A percentile compares a stretch with the other conserved stretches of the same genome.
Evolutionary conservation across 2,329 filamentous ascomycete genomes (phyloP).

Genomic region (Diaporthe helianthi): DNA sequence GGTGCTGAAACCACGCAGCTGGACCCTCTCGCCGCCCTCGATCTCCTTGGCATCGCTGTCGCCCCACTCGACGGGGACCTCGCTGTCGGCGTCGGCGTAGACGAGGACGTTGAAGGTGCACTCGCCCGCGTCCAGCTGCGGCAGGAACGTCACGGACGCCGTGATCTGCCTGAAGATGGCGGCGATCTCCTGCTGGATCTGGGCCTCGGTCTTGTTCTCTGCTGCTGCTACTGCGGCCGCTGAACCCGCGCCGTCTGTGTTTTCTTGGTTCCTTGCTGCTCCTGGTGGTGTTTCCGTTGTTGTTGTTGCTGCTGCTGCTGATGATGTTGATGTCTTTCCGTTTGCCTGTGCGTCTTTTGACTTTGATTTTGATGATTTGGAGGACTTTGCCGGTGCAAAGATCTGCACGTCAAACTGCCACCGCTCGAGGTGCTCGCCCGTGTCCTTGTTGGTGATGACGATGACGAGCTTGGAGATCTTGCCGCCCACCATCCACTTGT

Average conservation of each 20-base stretch:
- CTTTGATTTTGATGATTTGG: constrained; percentile 60
- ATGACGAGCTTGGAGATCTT: constrained; percentile 98
- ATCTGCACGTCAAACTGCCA: constrained; percentile 93
- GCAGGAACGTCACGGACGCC: constrained; percentile 94
- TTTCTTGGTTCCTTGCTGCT: constrained; percentile 27
- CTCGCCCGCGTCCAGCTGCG: constrained; percentile 83
- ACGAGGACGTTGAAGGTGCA: constrained; percentile 99
- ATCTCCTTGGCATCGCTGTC: constrained; percentile 99
- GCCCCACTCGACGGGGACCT: constrained; percentile 97
- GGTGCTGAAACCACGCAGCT: constrained; percentile 94
- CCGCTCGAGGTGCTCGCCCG: constrained; percentile 91
- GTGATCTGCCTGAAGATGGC: constrained; percentile 98
- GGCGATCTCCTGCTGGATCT: constrained; percentile 95
- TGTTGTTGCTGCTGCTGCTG: constrained; percentile 31
- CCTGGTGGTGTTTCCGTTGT: too few species aligned
- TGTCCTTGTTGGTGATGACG: constrained; percentile 96
- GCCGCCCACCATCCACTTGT: constrained; percentile 96
- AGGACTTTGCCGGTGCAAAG: constrained; percentile 45
- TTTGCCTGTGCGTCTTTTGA: constrained; percentile 58
- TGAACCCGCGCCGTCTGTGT: background rate
- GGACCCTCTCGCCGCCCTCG: constrained; percentile 90
- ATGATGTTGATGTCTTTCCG: constrained; percentile 40
- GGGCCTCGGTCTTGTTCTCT: constrained; percentile 85
- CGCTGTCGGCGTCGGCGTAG: constrained; percentile 94
- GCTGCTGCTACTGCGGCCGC: constrained; percentile 40